phyloP scores from a whole-genome alignment of 768 basidiomycete species.

The Suillus lakei region DNA sequence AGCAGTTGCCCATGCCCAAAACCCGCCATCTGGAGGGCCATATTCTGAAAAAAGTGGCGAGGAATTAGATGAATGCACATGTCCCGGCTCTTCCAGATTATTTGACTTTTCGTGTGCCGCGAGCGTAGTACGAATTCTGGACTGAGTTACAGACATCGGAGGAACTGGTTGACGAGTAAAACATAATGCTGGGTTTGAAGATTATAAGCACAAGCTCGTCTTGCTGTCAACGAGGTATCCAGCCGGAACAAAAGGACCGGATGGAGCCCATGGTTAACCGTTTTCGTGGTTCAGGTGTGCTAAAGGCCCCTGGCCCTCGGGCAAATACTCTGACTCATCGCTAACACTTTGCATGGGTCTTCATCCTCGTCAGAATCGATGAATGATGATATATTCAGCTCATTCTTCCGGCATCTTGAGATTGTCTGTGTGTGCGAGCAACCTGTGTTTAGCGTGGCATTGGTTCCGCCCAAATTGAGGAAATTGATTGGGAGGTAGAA shows the following conservation, averaged over 20 bases:
- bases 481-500: neutral
- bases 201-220: neutral
- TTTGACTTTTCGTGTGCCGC: neutral
- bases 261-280: neutral
- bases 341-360: neutral
- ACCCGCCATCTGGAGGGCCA: constrained; percentile 14
- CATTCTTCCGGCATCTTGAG: neutral
- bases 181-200: neutral
- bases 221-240: neutral
- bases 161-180: neutral
- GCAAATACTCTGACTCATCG: neutral
- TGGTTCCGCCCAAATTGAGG: neutral
- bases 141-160: neutral
- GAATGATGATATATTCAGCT: neutral
- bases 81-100: neutral
- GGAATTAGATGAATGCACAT: neutral
- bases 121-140: neutral
- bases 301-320: neutral
- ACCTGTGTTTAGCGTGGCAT: neutral
- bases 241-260: neutral
- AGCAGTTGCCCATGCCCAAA: constrained; percentile 19
- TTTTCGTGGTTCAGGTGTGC: neutral
- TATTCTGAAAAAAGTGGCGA: neutral
- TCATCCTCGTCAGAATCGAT: neutral
- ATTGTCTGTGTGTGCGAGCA: neutral